phyloP scores from a whole-genome alignment of 768 basidiomycete genomes.

The Daedaleopsis sinensis region DNA sequence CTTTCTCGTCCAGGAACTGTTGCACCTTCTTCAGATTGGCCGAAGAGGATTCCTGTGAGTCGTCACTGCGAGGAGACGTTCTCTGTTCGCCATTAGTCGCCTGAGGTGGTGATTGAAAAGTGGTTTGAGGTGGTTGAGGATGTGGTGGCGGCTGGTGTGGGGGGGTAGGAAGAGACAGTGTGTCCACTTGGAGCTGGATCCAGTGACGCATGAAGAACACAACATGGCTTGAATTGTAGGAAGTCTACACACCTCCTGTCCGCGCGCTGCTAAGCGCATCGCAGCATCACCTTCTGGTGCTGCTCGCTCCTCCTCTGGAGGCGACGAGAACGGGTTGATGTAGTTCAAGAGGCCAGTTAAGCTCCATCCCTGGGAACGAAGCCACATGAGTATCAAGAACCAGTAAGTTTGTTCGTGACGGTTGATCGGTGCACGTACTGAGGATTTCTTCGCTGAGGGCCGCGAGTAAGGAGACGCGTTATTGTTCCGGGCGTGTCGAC shows the following conservation, averaged over 20 bases:
- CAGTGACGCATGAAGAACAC: background rate
- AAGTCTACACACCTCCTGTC: constrained; percentile 11
- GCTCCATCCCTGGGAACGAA: constrained; percentile 44
- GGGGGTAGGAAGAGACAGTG: background rate
- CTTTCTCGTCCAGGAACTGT: constrained; percentile 50
- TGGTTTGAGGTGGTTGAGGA: constrained; percentile 3
- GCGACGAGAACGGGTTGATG: constrained; percentile 51
- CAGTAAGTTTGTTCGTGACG: constrained; percentile 21
- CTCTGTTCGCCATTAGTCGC: constrained; percentile 8
- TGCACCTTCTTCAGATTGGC: constrained; percentile 20
- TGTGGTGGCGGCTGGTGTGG: constrained; percentile 6
- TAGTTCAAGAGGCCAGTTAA: constrained; percentile 51
- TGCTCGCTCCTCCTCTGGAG: constrained; percentile 10
- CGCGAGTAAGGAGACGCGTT: constrained; percentile 61
- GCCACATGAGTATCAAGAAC: constrained; percentile 28
- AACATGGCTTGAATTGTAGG: too few species aligned
- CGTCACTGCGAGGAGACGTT: constrained; percentile 17
- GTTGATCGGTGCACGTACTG: constrained; percentile 39
- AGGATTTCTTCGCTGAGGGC: constrained; percentile 41
- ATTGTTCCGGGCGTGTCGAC: constrained; percentile 19
- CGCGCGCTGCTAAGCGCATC: constrained; percentile 5
- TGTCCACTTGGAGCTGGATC: constrained; percentile 1
- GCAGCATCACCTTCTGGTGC: constrained; percentile 12
- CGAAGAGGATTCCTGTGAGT: constrained; percentile 10
- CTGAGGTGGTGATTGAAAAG: background rate